A percentile compares a stretch with the other conserved stretches of the same genome.
Evolutionary conservation across 2,329 filamentous ascomycete genomes (phyloP).

Genomic region (Fusarium temperatum): DNA sequence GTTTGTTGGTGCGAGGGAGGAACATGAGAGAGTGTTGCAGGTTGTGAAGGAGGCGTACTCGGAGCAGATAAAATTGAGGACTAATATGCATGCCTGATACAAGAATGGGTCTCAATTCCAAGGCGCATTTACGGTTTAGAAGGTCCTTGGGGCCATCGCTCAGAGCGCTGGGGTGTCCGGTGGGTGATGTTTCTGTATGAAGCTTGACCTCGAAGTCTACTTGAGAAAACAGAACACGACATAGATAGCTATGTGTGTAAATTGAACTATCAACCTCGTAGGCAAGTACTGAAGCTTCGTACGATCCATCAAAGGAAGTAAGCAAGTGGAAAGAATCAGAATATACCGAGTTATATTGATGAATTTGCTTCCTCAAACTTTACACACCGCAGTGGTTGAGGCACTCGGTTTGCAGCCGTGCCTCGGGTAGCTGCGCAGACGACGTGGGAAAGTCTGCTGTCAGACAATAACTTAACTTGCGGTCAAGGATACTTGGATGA

Average conservation of each 20-base stretch:
- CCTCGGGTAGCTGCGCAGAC: constrained; percentile 17
- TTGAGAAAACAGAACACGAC: not conserved
- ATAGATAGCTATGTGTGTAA: not conserved
- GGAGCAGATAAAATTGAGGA: too few species aligned
- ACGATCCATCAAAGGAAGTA: not conserved
- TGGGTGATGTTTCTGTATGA: not conserved
- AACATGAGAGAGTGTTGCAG: constrained; percentile 59
- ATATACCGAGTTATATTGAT: not conserved
- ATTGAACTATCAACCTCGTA: too few species aligned
- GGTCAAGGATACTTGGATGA: too few species aligned
- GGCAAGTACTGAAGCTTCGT: not conserved
- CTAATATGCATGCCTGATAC: not conserved
- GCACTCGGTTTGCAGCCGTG: constrained; percentile 10
- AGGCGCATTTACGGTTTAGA: accelerated
- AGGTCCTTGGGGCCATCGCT: not conserved
- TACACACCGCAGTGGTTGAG: not conserved
- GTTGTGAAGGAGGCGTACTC: constrained; percentile 72
- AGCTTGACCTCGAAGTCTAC: not conserved
- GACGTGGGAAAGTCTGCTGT: constrained; percentile 4
- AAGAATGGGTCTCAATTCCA: accelerated
- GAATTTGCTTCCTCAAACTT: not conserved
- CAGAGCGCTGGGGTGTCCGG: too few species aligned
- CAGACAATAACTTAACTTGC: not conserved
- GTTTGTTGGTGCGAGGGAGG: constrained; percentile 62
- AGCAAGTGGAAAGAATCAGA: not conserved